Evolutionary conservation across 805 yeast genomes (phyloP).

Genomic region (Dipodascus albidus): DNA sequence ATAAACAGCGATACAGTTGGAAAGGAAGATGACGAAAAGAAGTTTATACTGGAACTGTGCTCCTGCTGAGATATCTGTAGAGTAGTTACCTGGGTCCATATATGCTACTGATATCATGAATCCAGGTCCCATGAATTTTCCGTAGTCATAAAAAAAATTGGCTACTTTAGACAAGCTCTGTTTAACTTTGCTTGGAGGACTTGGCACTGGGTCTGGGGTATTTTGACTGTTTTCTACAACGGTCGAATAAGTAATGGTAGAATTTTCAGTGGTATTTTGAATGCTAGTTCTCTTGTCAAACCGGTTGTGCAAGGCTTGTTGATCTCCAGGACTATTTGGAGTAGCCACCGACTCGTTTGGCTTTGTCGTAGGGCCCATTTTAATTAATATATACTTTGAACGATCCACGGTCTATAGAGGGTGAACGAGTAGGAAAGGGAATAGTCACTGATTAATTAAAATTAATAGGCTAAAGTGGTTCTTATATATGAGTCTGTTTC

Average conservation of each 20-base stretch:
- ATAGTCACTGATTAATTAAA: too few species aligned
- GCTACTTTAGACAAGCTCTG: not conserved
- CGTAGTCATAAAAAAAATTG: constrained; percentile 29
- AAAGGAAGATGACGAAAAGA: constrained; percentile 63
- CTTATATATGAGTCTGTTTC: too few species aligned
- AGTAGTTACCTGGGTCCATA: constrained; percentile 96
- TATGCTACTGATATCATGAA: constrained; percentile 90
- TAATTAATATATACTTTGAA: too few species aligned
- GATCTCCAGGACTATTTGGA: not conserved
- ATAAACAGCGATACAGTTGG: constrained; percentile 79
- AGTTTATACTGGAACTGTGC: constrained; percentile 72
- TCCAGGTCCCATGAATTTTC: constrained; percentile 83
- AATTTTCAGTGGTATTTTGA: not conserved
- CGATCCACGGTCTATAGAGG: too few species aligned
- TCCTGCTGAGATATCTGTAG: constrained; percentile 89
- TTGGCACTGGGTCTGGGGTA: not conserved
- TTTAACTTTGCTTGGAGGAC: not conserved
- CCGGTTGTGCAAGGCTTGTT: not conserved
- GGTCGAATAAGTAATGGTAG: not conserved
- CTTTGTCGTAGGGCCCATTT: too few species aligned
- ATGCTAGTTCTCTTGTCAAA: not conserved
- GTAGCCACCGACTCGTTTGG: not conserved
- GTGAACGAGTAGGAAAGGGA: too few species aligned
- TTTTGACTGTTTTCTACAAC: too few species aligned
- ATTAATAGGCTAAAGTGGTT: too few species aligned